Percentiles rank a stretch among this genome's conserved stretches.
These are phyloP conservation scores for Epipyxis sp. DNA, from an alignment of 108 stramenopile genomes.

Conservation along the genomic window DNA sequence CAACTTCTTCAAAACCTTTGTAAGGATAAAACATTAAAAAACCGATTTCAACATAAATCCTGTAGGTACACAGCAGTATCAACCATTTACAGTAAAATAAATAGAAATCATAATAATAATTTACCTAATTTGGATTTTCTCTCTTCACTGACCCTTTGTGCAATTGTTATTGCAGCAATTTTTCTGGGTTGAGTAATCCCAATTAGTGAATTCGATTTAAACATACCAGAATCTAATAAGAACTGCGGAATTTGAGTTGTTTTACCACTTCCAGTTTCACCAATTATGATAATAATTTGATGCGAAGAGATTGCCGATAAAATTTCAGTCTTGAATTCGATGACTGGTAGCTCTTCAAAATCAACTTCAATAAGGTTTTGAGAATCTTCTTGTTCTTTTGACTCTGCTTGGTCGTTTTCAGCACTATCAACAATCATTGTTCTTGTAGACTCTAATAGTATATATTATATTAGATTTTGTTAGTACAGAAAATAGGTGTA, in stretches of 20 bases:
- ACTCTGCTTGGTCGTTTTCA: background rate
- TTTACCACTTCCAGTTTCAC: constrained; percentile 54
- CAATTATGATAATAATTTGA: constrained; percentile 52
- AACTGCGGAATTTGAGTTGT: constrained; percentile 56
- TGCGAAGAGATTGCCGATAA: constrained; percentile 26
- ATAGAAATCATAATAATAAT: too few relatives aligned
- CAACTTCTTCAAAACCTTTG: constrained; percentile 63
- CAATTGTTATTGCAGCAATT: constrained; percentile 92
- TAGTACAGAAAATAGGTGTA: too few relatives aligned
- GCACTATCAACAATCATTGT: background rate
- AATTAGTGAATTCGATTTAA: constrained; percentile 6
- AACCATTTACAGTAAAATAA: too few relatives aligned
- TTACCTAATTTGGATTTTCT: constrained; percentile 15
- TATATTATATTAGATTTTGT: too few relatives aligned
- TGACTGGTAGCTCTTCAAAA: constrained; percentile 20
- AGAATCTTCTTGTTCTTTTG: background rate
- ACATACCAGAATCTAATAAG: constrained; percentile 20
- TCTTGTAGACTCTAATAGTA: background rate
- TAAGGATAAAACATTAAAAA: too few relatives aligned
- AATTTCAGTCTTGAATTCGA: constrained; percentile 14
- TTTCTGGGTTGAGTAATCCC: constrained; percentile 87
- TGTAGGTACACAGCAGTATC: too few relatives aligned
- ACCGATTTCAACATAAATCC: too few relatives aligned
- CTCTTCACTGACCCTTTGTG: constrained; percentile 82
- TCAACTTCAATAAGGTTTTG: background rate